These are phyloP conservation scores for Cyclotella atomus DNA, from an alignment of 108 stramenopile species.

Conservation along the genomic window DNA sequence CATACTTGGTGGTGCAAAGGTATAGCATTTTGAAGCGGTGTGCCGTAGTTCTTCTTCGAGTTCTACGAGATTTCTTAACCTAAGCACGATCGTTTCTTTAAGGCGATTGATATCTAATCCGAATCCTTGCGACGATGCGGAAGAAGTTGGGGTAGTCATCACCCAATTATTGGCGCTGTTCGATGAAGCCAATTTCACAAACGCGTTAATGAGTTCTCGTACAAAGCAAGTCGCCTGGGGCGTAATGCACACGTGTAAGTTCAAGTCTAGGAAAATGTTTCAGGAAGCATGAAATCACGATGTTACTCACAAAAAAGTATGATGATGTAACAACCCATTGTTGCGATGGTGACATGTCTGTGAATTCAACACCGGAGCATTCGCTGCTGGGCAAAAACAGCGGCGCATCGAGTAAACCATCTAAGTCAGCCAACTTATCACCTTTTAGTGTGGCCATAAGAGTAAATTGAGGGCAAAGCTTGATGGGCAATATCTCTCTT, in stretches of 20 bases:
- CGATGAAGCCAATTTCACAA: constrained; percentile 36
- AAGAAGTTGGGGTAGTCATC: too few species aligned
- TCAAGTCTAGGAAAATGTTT: neutral
- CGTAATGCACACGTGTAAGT: too few species aligned
- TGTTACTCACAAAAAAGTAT: constrained; percentile 37
- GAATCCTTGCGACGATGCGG: constrained; percentile 34
- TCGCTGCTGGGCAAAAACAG: constrained; percentile 37
- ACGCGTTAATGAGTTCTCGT: constrained; percentile 52
- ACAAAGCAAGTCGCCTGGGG: constrained; percentile 41
- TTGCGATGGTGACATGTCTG: constrained; percentile 20
- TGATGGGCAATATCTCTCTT: constrained; percentile 31
- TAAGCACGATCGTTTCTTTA: constrained; percentile 33
- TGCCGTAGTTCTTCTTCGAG: constrained; percentile 54
- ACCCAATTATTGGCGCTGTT: too few species aligned
- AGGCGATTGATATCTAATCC: constrained; percentile 17
- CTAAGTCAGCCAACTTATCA: constrained; percentile 41
- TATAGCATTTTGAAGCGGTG: constrained; percentile 38
- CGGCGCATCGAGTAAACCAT: constrained; percentile 51
- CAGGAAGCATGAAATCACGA: neutral
- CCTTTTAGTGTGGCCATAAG: constrained; percentile 45
- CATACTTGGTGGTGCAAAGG: constrained; percentile 51
- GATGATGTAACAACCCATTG: constrained; percentile 44
- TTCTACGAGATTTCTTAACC: constrained; percentile 42
- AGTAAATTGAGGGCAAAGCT: constrained; percentile 47
- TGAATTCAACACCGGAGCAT: constrained; percentile 33